Percentiles rank a stretch among this genome's conserved stretches.
These are phyloP conservation scores for Trichoderma endophyticum DNA, from an alignment of 2,329 filamentous ascomycete species.

Conservation along the genomic window DNA sequence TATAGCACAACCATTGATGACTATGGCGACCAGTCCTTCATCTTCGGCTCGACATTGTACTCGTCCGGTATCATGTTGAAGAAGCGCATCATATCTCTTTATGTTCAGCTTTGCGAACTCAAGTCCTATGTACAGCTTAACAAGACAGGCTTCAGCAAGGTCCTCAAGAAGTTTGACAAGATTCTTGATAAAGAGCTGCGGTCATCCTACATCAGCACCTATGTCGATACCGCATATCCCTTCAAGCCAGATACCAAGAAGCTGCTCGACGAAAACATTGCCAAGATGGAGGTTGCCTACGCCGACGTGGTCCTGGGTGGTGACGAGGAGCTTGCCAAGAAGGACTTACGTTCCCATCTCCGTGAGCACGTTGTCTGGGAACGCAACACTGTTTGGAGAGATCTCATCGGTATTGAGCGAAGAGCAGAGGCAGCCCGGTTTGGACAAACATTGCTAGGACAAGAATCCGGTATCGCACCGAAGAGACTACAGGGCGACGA, in stretches of 20 bases:
- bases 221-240: constrained; percentile 75
- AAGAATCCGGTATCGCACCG: constrained; percentile 63
- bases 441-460: constrained; percentile 78
- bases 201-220: constrained; percentile 67
- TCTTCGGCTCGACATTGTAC: constrained; percentile 59
- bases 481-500: constrained; percentile 84
- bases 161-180: constrained; percentile 98
- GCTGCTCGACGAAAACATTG: constrained; percentile 67
- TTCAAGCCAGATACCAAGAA: constrained; percentile 73
- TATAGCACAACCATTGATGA: constrained; percentile 72
- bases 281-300: constrained; percentile 74
- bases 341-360: constrained; percentile 84
- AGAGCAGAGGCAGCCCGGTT: constrained; percentile 92
- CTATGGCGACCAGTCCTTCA: constrained; percentile 70
- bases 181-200: constrained; percentile 82
- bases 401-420: constrained; percentile 96
- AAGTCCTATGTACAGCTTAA: constrained; percentile 96
- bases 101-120: constrained; percentile 90
- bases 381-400: constrained; percentile 96
- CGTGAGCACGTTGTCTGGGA: constrained; percentile 99
- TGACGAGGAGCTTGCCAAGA: constrained; percentile 71
- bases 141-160: constrained; percentile 93
- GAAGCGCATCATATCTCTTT: constrained; percentile 82
- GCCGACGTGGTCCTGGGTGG: constrained; percentile 78
- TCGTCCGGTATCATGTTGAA: constrained; percentile 80